Evolutionary conservation across 148 eudicot species (phyloP).

Genomic region (Rhododendron molle): DNA sequence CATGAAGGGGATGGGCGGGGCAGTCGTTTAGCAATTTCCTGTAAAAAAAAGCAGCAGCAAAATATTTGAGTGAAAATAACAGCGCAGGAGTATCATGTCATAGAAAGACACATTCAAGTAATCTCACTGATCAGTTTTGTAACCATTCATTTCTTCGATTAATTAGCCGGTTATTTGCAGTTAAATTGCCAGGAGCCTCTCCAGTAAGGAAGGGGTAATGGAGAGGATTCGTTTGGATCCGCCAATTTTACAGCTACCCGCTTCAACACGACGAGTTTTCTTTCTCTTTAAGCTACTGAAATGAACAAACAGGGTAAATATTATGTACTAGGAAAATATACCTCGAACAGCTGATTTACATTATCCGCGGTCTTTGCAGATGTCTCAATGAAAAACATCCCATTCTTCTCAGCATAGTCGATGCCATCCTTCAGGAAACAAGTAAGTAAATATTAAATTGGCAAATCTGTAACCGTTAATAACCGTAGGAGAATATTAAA

Average conservation of each 20-base stretch:
- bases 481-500: neutral
- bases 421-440: constrained; percentile 58
- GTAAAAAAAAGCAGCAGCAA: neutral
- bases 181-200: neutral
- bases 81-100: neutral
- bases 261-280: neutral
- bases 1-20: constrained; percentile 46
- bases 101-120: neutral
- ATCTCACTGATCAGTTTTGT: neutral
- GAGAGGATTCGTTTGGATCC: neutral
- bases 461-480: neutral
- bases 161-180: neutral
- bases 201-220: neutral
- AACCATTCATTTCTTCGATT: neutral
- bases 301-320: neutral
- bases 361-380: constrained; percentile 99
- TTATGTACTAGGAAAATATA: constrained; percentile 13
- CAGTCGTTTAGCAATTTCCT: constrained; percentile 55
- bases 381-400: constrained; percentile 96
- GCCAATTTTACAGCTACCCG: neutral
- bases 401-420: constrained; percentile 87
- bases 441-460: neutral
- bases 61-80: neutral
- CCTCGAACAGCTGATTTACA: constrained; percentile 95
- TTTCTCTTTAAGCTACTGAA: neutral